Evolutionary conservation across 805 yeast species (phyloP), one percentile per base, ranked within the genome.

Genomic region (Zygotorulaspora danielsina): DNA sequence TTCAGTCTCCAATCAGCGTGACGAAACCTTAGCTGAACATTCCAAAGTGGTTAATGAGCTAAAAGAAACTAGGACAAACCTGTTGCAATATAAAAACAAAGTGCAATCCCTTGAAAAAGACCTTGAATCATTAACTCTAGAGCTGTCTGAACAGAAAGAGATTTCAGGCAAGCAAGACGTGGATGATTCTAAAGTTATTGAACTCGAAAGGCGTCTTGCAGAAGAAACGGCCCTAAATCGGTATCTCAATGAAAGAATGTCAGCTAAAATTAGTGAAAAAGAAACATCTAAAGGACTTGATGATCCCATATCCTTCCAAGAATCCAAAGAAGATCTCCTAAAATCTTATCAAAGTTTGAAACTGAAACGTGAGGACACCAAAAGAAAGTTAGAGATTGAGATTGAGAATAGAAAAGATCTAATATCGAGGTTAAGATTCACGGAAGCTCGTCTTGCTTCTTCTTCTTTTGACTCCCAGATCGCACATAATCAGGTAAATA

Each of bases 401-500:
- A 50, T 61, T 7, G 64, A 63, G 20, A 68, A 63, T 15, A 67
- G 65, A 32, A 57, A 67, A 51, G 57, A 72, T 61, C 56, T 81
- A 31, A 63, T 68, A 17, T 78, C 81, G 32, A 86, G 81, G 43
- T 53, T 81, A 36, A 70, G 72, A 21, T 63, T 81, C 49, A 59
- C 84, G 10, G 82, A 80, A 48, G 73, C 80, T 2, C 70, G 84
- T 49, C 56, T 79, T n/a, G 80, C 82, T 2, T 70, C 81, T n/a
- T 81, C 78, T 35, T 69, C 79, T 5, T 75, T 75, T 45, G 82
- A 78, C 39, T 75, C 71, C 43, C 78, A 74, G 51, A 74, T 64
- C 36, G 53, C 69, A 45, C 67, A 62, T 32, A 70, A 72, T 9
- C 70, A 69, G 31, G 38, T 76, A 4, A 63, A 64, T 21, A 69